Conservation (phyloP, 495 filamentous ascomycete species). For the Cercophora samala region DNA sequence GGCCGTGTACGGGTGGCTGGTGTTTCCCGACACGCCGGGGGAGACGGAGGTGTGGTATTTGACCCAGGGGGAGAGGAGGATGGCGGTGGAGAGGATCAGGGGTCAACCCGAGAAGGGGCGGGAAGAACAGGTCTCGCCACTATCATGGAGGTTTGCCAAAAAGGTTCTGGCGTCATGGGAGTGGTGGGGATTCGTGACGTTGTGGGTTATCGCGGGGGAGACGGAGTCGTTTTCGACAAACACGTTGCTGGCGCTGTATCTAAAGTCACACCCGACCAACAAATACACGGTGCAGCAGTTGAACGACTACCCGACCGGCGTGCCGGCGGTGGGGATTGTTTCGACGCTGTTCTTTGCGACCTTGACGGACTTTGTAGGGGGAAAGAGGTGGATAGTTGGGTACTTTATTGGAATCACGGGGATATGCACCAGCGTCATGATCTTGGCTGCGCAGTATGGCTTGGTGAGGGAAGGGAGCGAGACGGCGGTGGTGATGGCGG, state of each 20-base stretch:
- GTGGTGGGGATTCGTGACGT: constrained; percentile 50
- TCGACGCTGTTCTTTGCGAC: constrained; percentile 57
- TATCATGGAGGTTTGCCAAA: constrained; percentile 38
- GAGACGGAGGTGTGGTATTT: constrained; percentile 56
- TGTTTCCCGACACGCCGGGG: constrained; percentile 59
- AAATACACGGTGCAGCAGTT: constrained; percentile 45
- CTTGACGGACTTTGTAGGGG: constrained; percentile 50
- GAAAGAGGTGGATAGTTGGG: constrained; percentile 50
- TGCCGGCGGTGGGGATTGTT: constrained; percentile 51
- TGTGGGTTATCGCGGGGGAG: constrained; percentile 52
- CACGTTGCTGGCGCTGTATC: constrained; percentile 43
- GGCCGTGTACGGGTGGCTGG: constrained; percentile 54
- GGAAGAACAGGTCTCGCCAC: constrained; percentile 18
- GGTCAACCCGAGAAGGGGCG: neutral
- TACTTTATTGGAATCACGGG: constrained; percentile 54
- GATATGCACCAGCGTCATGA: constrained; percentile 45
- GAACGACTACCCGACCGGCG: constrained; percentile 52
- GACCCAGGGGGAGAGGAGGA: constrained; percentile 37
- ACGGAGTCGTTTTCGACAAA: constrained; percentile 54
- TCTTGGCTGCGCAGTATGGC: constrained; percentile 37
- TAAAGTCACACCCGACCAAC: constrained; percentile 35
- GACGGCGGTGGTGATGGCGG: constrained; percentile 40
- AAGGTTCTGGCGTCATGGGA: constrained; percentile 45
- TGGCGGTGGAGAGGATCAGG: constrained; percentile 43
- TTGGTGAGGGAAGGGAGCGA: neutral